A percentile compares a stretch with the other conserved stretches of the same genome.
Conservation (phyloP, 2,329 filamentous ascomycete genomes). For the Cercospora sp. region DNA sequence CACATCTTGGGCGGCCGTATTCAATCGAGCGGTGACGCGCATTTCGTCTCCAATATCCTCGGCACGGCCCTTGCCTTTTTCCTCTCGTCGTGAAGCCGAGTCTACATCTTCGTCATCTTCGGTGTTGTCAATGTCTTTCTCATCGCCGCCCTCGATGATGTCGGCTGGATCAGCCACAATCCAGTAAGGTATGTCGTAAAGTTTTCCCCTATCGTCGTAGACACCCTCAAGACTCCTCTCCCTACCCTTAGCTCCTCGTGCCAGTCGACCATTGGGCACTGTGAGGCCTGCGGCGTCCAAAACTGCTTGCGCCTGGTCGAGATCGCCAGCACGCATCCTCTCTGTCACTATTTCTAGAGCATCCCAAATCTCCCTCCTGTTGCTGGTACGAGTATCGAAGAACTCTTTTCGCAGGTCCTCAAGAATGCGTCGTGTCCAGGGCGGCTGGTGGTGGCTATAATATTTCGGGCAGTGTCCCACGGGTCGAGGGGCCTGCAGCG, state of each 20-base stretch:
- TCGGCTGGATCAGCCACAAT: slow-evolving; percentile 48
- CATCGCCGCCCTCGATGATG: slow-evolving; percentile 38
- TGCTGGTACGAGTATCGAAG: slow-evolving; percentile 86
- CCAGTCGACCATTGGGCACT: slow-evolving; percentile 44
- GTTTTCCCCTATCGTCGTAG: slow-evolving; percentile 46
- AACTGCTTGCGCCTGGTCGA: slow-evolving; percentile 69
- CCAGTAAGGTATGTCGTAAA: slow-evolving; percentile 50
- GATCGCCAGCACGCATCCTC: slow-evolving; percentile 59
- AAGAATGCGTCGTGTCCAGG: slow-evolving; percentile 70
- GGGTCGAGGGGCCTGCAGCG: slow-evolving; percentile 30
- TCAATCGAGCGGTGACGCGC: slow-evolving; percentile 40
- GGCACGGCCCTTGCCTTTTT: slow-evolving; percentile 39
- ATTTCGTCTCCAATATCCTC: slow-evolving; percentile 36
- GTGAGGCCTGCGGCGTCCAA: slow-evolving; percentile 69
- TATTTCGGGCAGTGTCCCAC: slow-evolving; percentile 26
- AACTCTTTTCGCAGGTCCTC: slow-evolving; percentile 75
- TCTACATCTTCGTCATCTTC: slow-evolving; percentile 23
- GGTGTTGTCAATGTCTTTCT: slow-evolving; percentile 31
- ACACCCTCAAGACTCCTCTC: slow-evolving; percentile 36
- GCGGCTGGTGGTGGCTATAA: slow-evolving; percentile 29
- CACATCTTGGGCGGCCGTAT: slow-evolving; percentile 43
- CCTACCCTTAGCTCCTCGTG: slow-evolving; percentile 23
- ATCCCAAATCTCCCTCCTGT: slow-evolving; percentile 76
- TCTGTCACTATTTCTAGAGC: slow-evolving; percentile 68
- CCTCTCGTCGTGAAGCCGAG: background rate